Evolutionary conservation across 2,329 filamentous ascomycete genomes (phyloP), one percentile per base, ranked within the genome.

Genomic region (Mycogone perniciosa): DNA sequence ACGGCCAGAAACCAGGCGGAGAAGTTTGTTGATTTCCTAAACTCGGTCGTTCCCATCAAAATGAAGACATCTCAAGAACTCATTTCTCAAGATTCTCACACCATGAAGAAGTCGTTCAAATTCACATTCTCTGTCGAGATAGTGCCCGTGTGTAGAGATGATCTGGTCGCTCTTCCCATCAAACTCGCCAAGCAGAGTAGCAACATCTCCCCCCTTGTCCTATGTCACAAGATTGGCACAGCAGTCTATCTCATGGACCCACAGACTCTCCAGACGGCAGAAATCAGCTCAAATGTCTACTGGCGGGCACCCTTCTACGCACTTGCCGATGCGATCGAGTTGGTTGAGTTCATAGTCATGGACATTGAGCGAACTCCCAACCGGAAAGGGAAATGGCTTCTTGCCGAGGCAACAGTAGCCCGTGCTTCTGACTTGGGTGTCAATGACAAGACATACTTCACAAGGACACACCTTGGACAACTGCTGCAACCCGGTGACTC

Each of bases 121-220:
- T 96, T 96, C 72, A 86, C 88, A 42, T 97, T 84, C 70, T 95
- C 90, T 0, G 83, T 86, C 48, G 89, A 96, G 65, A 71, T 99
- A 44, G 85, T 97, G 29, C 93, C 93, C 1, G 90, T 99, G 45
- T 97, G 93, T 76, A 96, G 96, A 70, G 93, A 99, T 61, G 93
- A 99, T 65, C 76, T 99, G 30, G 89, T 99, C n/a, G 91, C 89
- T 1, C 74, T 99, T 34, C 93, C 93, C 1, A 84, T 96, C 56
- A 90, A 89, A 59, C 75, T 97, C 53, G 93, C 93, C 10, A 93
- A 90, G 67, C 82, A 85, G 50, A 76, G 87, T 46, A 91, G 93
- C 56, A 96, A 96, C 68, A 95, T 97, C 61, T 80, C 84, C 2
- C 93, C 93, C 3, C 75, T 99, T 35, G 82, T 86, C 1, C 76